Conservation (phyloP, 352 stramenopile species). For the Pythium biforme region DNA sequence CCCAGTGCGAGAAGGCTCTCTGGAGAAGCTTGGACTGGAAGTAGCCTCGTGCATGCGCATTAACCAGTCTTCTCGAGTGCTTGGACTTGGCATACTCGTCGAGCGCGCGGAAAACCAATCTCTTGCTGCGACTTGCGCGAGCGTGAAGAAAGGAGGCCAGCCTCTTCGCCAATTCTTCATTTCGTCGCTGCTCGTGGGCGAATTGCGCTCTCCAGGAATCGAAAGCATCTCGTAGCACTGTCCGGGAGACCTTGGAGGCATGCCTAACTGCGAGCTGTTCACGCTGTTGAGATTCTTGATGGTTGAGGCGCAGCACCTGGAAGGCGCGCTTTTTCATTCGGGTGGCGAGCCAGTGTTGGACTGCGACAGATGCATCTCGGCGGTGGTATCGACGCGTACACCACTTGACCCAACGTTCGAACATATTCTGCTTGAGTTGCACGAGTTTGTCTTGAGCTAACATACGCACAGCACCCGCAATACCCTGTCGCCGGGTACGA, state of each 20-base stretch:
- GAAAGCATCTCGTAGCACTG: slow-evolving; percentile 5
- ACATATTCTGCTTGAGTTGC: not conserved
- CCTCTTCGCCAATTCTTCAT: not conserved
- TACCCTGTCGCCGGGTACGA: not conserved
- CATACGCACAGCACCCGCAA: not conserved
- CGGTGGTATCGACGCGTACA: not conserved
- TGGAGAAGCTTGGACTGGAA: slow-evolving; percentile 29
- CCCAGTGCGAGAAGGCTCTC: slow-evolving; percentile 31
- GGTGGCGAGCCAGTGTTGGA: not conserved
- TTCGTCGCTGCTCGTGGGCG: not conserved
- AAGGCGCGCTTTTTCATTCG: not conserved
- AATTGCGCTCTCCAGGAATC: slow-evolving; percentile 5
- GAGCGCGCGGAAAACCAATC: slow-evolving; percentile 6
- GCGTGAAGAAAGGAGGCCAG: not conserved
- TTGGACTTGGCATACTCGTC: slow-evolving; percentile 13
- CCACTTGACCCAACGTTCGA: not conserved
- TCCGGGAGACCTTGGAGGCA: not conserved
- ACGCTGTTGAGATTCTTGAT: not conserved
- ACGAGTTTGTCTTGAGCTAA: not conserved
- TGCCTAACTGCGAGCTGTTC: not conserved
- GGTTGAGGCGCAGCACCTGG: not conserved
- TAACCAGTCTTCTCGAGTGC: slow-evolving; percentile 11
- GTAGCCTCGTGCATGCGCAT: slow-evolving; percentile 33
- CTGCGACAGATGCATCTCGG: not conserved
- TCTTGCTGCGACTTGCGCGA: not conserved